Base-by-base conservation (phyloP, 768 basidiomycete genomes). In the Leccinum rimulosum region DNA sequence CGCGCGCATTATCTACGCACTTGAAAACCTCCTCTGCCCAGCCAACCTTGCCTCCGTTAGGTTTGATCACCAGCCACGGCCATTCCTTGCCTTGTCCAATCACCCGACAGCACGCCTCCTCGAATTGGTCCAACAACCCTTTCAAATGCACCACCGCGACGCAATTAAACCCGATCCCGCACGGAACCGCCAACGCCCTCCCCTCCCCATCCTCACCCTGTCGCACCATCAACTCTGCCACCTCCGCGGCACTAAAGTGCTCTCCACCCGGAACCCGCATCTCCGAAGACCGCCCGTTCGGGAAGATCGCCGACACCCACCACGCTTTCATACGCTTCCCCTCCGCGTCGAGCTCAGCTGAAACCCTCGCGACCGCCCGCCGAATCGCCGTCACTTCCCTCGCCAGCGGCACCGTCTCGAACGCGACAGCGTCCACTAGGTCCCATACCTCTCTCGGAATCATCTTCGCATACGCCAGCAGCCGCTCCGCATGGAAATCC, bases 131-230 rank as follows among this genome's bases (percentile, higher is more conserved):
- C 25, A 82, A 63, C 25, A 87, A 67, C 0, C 51, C 49, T 1
- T 74, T 67, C n/a, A 89, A 60, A 64, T 77, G 73, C 36, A 76
- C 70, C 17, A 81, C 66, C 1, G 72, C 74, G 0, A 89, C 88
- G 71, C 90, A 94, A 68, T 94, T 93, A 62, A 93, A 81, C 1
- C 91, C 91, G 15, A 92, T 73, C 1, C 80, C 89, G 33, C 75
- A 71, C 0, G 86, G 87, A 40, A 66, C 57, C 2, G 72, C 72
- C 38, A 73, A 54, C 19, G 30, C 31, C 9, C 53, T 60, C 31
- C 56, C 55, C 4, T 57, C 45, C 9, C 56, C 56, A 40, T 66
- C 63, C 30, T 64, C 38, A 1, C 57, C 70, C 11, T 56, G 63
- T 0, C 58, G 64, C 5, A 84, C 64, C 47, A 79, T 79, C 10